Percentiles rank a stretch among this genome's conserved stretches.
These are phyloP conservation scores for Orbilia oligospora DNA, from an alignment of 2,329 filamentous ascomycete genomes.

Conservation along the genomic window DNA sequence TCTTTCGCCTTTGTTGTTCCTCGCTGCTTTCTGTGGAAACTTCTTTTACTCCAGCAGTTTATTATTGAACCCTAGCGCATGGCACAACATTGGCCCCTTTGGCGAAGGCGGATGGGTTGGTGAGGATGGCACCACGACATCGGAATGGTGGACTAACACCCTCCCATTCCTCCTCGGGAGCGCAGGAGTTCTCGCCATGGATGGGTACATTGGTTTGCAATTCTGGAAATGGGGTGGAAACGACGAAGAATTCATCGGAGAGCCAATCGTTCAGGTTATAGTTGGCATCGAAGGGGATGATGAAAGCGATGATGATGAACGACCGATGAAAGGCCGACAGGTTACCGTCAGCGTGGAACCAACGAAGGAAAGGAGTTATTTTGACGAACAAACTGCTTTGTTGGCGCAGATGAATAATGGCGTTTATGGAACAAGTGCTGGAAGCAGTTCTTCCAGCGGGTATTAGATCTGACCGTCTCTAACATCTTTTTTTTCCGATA, in stretches of 20 bases:
- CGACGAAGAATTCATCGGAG: constrained; percentile 60
- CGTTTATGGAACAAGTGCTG: constrained; percentile 51
- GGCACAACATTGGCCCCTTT: constrained; percentile 73
- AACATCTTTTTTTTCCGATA: neutral
- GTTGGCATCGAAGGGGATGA: constrained; percentile 34
- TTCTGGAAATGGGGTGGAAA: constrained; percentile 74
- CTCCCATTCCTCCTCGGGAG: constrained; percentile 77
- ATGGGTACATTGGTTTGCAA: constrained; percentile 75
- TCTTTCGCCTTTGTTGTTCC: constrained; percentile 75
- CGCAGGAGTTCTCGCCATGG: constrained; percentile 75
- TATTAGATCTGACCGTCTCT: constrained; percentile 26
- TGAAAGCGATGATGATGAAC: constrained; percentile 1
- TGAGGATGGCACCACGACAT: constrained; percentile 71
- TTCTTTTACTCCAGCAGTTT: constrained; percentile 77
- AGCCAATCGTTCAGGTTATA: constrained; percentile 39
- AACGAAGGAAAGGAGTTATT: constrained; percentile 48
- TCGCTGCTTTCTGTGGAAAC: constrained; percentile 78
- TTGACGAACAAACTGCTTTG: constrained; percentile 48
- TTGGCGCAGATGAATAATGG: constrained; percentile 47
- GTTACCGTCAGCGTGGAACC: constrained; percentile 7
- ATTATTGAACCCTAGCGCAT: constrained; percentile 76
- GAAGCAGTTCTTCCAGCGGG: constrained; percentile 46
- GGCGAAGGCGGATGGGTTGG: constrained; percentile 75
- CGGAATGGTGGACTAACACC: constrained; percentile 73
- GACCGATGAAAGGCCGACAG: constrained; percentile 3